Evolutionary conservation across 164 flowering plant genomes (phyloP), one percentile per base, ranked within the genome.

Genomic region (Umbilicus rupestris): DNA sequence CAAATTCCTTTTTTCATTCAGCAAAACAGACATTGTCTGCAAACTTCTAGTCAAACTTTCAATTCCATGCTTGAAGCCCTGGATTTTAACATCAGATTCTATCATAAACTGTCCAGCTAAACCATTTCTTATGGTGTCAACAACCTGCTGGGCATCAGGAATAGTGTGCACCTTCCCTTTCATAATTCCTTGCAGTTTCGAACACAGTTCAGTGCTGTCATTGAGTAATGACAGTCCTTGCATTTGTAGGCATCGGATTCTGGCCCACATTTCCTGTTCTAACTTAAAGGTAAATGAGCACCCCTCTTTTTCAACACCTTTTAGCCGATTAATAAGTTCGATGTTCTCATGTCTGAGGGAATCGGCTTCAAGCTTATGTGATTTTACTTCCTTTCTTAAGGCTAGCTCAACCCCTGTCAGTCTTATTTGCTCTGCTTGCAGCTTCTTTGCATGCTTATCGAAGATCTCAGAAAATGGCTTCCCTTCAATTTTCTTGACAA

Each of bases 331-430:
- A 59, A 90, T 70, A 11, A 95, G 72, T 68, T 69, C 73, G 28
- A 88, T 83, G 71, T 92, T 95, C 78, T 95, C 99, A 58, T 74
- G 81, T 63, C 96, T 74, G 66, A 95, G 94, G 66, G 94, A 81
- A 68, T 84, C 90, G 49, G 80, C 79, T 75, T 90, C 92, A 65
- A 69, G 47, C 76, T 79, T 82, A 64, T 57, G 78, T 42, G 96
- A 83, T 63, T 92, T 96, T 39, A 83, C 73, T 74, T 92, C 97
- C 79, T 69, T 86, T 77, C 97, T 85, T 65, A 95, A 73, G 30
- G 73, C 69, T 67, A 82, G 86, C 73, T 95, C 97, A 39, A 88
- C 79, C 15, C 90, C 96, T 7, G 86, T 80, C 73, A 95, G 75
- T 68, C 97, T 87, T 67, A 87, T 69, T 66, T 80, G 91, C 75